Base-by-base conservation (phyloP, 306 rosid genomes). In the Trifolium repens region DNA sequence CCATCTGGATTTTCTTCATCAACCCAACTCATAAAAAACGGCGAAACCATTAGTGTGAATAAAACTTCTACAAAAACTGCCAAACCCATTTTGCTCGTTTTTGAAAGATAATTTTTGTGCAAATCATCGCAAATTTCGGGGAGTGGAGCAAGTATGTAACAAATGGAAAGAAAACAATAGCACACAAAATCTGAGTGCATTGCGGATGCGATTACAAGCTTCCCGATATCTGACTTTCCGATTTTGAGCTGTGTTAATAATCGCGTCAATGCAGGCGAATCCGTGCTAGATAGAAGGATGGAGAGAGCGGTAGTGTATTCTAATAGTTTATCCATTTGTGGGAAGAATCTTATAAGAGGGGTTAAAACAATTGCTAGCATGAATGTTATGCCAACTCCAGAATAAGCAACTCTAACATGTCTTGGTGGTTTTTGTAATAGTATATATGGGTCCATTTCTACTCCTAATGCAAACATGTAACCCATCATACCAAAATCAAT, bases 1-100 rank as follows among this genome's bases (percentile, higher is more conserved):
- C 99, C 99, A 57, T 92, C 92, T 0, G 99, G 99, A 59, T 90
- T 94, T 67, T 94, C 99, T 26, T 90, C 89, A 76, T 94, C 88
- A 40, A 92, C 96, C 99, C 97, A 94, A 11, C 61, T 81, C 89
- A 94, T 85, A 32, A 92, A 75, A 15, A 88, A 6, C 0, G 99
- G 99, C 2, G 99, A 87, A 57, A 90, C 79, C 50, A 63, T 7
- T 8, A 89, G 89, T 4, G 96, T 63, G 60, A 92, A 43, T 27
- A 85, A 0, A 2, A 84, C 42, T 79, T 89, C 96, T 11, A 71
- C 68, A 8, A 86, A 2, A 42, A 94, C 67, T 2, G 87, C 82
- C 17, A 32, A 0, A 4, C 67, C 74, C 91, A 90, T 84, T 5
- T 44, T 49, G 6, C 82, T 9, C 46, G 17, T 55, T 17, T 0